phyloP scores from a whole-genome alignment of 2,329 filamentous ascomycete genomes.

The Fusarium sambucinum region DNA sequence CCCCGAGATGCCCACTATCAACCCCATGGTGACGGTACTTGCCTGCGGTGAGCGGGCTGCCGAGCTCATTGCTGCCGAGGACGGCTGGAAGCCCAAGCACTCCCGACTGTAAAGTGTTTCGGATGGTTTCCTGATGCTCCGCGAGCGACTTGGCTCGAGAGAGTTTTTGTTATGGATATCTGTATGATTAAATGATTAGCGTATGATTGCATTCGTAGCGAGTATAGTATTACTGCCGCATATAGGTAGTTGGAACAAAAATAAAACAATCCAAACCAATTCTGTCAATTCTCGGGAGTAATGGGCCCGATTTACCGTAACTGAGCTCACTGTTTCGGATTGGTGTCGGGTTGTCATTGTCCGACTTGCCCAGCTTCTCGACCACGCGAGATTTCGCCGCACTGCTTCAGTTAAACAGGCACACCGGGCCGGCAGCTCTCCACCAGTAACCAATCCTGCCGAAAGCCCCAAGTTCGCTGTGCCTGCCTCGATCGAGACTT shows the following conservation, averaged over 20 bases:
- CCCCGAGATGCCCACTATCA: slow-evolving; percentile 86
- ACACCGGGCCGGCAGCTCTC: slow-evolving; percentile 31
- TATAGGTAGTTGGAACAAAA: slow-evolving; percentile 28
- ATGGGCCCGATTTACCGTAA: slow-evolving; percentile 29
- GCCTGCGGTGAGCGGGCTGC: slow-evolving; percentile 86
- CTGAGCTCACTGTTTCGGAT: not conserved
- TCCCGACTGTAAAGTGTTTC: slow-evolving; percentile 49
- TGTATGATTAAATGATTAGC: slow-evolving; percentile 41
- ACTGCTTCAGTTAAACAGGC: slow-evolving; percentile 16
- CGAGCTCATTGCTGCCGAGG: slow-evolving; percentile 80
- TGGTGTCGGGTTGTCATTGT: slow-evolving; percentile 11
- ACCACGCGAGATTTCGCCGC: slow-evolving; percentile 20
- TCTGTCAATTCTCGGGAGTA: slow-evolving; percentile 16
- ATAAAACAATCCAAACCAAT: slow-evolving; percentile 18
- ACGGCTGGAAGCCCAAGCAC: slow-evolving; percentile 61
- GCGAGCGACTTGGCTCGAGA: slow-evolving; percentile 8
- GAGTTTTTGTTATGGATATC: slow-evolving; percentile 25
- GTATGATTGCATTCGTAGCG: slow-evolving; percentile 34
- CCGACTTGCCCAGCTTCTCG: slow-evolving; percentile 17
- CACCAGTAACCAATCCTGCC: slow-evolving; percentile 1
- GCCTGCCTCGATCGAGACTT: not conserved
- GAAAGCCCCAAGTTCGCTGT: not conserved
- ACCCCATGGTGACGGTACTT: slow-evolving; percentile 91
- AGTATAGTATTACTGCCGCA: slow-evolving; percentile 9
- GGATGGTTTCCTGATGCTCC: slow-evolving; percentile 2